Evolutionary conservation across 164 flowering plant species (phyloP).

Genomic region (Vitis cinerea): DNA sequence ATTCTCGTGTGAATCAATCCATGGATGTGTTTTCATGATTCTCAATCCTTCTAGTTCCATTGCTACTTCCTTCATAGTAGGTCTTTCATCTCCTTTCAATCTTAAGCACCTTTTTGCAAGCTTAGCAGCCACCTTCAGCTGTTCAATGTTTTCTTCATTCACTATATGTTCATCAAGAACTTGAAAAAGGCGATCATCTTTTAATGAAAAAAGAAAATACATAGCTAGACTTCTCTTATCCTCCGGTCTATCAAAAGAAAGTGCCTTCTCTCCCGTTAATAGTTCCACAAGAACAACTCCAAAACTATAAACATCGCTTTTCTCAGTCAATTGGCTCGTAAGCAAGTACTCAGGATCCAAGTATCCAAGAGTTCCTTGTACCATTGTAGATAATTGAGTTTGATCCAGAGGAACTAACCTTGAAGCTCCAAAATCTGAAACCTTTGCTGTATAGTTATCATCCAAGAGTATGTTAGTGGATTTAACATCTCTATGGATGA

Average conservation of each 20-base stretch:
- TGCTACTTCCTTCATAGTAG: constrained; percentile 20
- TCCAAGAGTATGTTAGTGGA: constrained; percentile 46
- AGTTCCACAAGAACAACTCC: constrained; percentile 46
- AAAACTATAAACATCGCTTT: constrained; percentile 48
- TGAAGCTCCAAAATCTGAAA: constrained; percentile 49
- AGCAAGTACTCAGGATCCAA: constrained; percentile 47
- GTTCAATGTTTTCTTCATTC: constrained; percentile 8
- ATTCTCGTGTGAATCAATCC: constrained; percentile 4
- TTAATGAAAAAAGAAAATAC: constrained; percentile 26
- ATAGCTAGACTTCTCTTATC: constrained; percentile 24
- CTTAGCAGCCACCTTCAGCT: constrained; percentile 12
- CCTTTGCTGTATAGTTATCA: constrained; percentile 34
- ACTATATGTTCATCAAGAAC: constrained; percentile 11
- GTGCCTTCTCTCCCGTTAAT: constrained; percentile 28
- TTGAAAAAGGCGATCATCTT: constrained; percentile 6
- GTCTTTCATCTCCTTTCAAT: constrained; percentile 13
- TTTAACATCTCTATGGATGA: constrained; percentile 47
- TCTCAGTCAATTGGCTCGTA: constrained; percentile 35
- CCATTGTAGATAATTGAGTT: constrained; percentile 28
- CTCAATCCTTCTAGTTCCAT: constrained; percentile 12
- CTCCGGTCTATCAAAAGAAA: constrained; percentile 17
- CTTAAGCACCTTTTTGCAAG: constrained; percentile 16
- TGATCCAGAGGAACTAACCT: constrained; percentile 39
- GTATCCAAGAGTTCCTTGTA: constrained; percentile 47
- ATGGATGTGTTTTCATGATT: constrained; percentile 8